A percentile compares a stretch with the other conserved stretches of the same genome.
These are phyloP conservation scores for Thelephora ganbajun DNA, from an alignment of 768 basidiomycete species.

Conservation along the genomic window DNA sequence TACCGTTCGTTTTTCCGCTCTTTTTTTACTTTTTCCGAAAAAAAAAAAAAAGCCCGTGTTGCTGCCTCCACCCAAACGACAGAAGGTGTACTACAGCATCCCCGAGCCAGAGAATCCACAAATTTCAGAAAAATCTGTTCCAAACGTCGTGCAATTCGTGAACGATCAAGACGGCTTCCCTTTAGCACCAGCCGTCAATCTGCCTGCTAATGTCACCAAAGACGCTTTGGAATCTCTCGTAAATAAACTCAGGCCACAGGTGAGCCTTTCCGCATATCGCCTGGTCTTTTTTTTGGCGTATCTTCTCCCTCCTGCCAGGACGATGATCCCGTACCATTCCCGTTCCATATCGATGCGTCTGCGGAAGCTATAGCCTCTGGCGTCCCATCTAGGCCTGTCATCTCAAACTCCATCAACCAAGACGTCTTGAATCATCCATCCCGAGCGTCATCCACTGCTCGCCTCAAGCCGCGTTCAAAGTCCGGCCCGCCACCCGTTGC, in stretches of 20 bases:
- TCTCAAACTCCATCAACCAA: slow-evolving; percentile 70
- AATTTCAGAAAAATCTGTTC: slow-evolving; percentile 31
- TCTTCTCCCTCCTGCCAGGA: slow-evolving; percentile 26
- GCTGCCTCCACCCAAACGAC: slow-evolving; percentile 80
- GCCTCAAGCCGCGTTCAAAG: slow-evolving; percentile 91
- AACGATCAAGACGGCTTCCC: slow-evolving; percentile 73
- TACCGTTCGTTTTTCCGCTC: too few relatives aligned
- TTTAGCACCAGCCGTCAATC: slow-evolving; percentile 77
- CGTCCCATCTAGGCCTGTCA: slow-evolving; percentile 67
- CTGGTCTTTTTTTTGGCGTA: slow-evolving; percentile 3
- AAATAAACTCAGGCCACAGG: slow-evolving; percentile 72
- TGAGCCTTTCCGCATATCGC: slow-evolving; percentile 18
- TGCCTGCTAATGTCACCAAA: slow-evolving; percentile 77
- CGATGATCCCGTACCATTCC: slow-evolving; percentile 85
- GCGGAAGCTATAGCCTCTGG: slow-evolving; percentile 32
- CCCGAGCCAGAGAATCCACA: slow-evolving; percentile 38
- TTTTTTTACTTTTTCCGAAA: too few relatives aligned
- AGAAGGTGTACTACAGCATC: slow-evolving; percentile 71
- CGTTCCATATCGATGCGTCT: slow-evolving; percentile 75
- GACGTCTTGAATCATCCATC: slow-evolving; percentile 70
- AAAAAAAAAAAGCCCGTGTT: slow-evolving; percentile 56
- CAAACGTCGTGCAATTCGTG: slow-evolving; percentile 83
- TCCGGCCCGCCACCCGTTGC: slow-evolving; percentile 87
- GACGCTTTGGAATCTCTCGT: slow-evolving; percentile 81
- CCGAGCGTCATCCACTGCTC: slow-evolving; percentile 69